These are phyloP conservation scores for Colletotrichum sp. DNA, from an alignment of 2,329 filamentous ascomycete species.

Conservation along the genomic window DNA sequence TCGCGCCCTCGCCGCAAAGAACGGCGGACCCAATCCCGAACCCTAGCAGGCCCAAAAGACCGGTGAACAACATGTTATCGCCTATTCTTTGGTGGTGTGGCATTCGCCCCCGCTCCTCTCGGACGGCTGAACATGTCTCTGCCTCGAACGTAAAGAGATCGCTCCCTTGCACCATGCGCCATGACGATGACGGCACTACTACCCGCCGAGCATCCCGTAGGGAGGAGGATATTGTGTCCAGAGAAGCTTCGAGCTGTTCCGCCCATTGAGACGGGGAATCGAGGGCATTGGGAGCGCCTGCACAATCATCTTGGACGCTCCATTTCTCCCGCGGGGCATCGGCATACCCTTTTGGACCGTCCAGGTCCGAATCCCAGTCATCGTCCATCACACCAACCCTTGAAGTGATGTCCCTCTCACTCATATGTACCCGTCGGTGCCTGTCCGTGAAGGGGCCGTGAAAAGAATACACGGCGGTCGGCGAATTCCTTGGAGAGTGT, in stretches of 20 bases:
- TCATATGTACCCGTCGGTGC: background rate
- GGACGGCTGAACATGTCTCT: background rate
- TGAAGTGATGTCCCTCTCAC: background rate
- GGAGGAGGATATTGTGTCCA: background rate
- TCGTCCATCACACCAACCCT: background rate
- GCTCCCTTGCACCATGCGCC: background rate
- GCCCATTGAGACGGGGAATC: background rate
- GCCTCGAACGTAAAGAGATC: background rate
- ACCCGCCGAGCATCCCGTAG: background rate
- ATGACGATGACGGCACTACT: background rate
- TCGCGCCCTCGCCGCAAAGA: background rate
- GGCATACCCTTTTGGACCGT: background rate
- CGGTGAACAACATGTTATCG: background rate
- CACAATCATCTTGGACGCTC: background rate
- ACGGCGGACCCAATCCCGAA: background rate
- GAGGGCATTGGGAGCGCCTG: background rate
- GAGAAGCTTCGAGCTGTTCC: background rate
- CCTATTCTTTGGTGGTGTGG: background rate
- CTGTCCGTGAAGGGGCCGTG: background rate
- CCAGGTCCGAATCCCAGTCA: background rate
- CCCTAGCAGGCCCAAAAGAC: background rate
- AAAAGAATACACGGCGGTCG: background rate
- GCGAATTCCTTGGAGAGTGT: background rate
- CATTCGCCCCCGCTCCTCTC: background rate
- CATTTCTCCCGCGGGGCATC: background rate